Conservation (phyloP, 2,329 filamentous ascomycete genomes). For the Penicillium sp. region DNA sequence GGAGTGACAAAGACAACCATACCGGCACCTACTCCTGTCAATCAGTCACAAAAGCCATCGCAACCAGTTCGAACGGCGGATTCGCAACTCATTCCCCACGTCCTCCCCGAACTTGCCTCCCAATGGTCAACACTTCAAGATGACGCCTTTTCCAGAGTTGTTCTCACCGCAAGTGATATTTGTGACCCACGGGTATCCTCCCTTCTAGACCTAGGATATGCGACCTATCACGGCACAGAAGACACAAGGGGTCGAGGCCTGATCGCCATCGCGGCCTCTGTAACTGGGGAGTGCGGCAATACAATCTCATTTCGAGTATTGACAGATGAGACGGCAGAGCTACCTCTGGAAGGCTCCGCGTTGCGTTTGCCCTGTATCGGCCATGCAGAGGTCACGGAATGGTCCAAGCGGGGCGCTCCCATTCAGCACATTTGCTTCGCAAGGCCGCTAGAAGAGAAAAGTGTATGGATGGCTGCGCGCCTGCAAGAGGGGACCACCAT, state of each 20-base stretch:
- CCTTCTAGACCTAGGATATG: conserved; percentile 54
- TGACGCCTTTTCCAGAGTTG: conserved; percentile 36
- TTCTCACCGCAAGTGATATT: conserved; percentile 28
- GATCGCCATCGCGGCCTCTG: conserved; percentile 40
- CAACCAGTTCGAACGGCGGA: conserved; percentile 19
- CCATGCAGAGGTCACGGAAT: conserved; percentile 48
- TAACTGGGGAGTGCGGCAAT: conserved; percentile 50
- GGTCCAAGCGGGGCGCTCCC: conserved; percentile 51
- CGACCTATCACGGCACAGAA: conserved; percentile 40
- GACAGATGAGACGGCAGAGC: conserved; percentile 30
- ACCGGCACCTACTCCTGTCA: conserved; percentile 21
- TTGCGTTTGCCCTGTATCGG: conserved; percentile 45
- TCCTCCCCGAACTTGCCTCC: conserved; percentile 40
- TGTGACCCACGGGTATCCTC: conserved; percentile 41
- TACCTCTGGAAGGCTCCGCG: conserved; percentile 16
- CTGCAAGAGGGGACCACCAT: conserved; percentile 49
- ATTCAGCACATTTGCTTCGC: conserved; percentile 59
- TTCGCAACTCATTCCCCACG: conserved; percentile 27
- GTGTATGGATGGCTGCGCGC: conserved; percentile 54
- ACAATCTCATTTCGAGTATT: conserved; percentile 48
- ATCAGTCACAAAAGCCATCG: conserved; percentile 8
- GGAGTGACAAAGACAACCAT: conserved; percentile 33
- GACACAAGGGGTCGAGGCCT: conserved; percentile 26
- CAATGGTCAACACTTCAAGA: conserved; percentile 32
- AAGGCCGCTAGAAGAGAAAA: conserved; percentile 42